Conservation (phyloP, 2,329 filamentous ascomycete genomes). For the Botrytis galanthina region DNA sequence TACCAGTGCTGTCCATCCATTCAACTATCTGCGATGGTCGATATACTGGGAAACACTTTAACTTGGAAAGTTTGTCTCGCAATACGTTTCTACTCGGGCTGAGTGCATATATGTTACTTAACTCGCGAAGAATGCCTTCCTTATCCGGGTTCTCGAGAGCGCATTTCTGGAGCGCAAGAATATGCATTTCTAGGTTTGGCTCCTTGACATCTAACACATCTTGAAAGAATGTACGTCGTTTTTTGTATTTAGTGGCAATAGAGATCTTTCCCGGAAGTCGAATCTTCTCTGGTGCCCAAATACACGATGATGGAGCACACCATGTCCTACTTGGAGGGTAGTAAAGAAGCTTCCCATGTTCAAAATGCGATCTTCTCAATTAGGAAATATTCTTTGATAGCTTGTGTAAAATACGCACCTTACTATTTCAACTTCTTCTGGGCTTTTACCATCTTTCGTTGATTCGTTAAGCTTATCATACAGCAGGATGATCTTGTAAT, state of each 20-base stretch:
- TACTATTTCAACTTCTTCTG: not conserved
- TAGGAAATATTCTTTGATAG: not conserved
- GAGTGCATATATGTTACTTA: not conserved
- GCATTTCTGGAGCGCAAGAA: not conserved
- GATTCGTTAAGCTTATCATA: not conserved
- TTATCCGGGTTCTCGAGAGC: not conserved
- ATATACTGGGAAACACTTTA: not conserved
- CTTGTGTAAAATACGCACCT: not conserved
- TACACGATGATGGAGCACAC: not conserved
- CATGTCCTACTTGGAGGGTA: not conserved
- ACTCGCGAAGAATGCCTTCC: rapidly evolving
- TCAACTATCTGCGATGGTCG: not conserved
- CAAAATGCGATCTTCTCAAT: not conserved
- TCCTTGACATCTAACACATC: not conserved
- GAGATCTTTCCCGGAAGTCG: not conserved
- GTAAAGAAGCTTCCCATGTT: not conserved
- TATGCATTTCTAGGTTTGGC: not conserved
- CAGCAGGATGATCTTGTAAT: not conserved
- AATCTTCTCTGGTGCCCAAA: not conserved
- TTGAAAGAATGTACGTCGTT: rapidly evolving
- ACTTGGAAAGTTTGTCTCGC: not conserved
- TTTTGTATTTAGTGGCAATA: not conserved
- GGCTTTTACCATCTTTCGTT: rapidly evolving
- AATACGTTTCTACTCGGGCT: not conserved
- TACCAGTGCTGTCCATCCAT: not conserved